A percentile compares a stretch with the other conserved stretches of the same genome.
These are phyloP conservation scores for Phytopythium boreale DNA, from an alignment of 352 stramenopile genomes.

Conservation along the genomic window DNA sequence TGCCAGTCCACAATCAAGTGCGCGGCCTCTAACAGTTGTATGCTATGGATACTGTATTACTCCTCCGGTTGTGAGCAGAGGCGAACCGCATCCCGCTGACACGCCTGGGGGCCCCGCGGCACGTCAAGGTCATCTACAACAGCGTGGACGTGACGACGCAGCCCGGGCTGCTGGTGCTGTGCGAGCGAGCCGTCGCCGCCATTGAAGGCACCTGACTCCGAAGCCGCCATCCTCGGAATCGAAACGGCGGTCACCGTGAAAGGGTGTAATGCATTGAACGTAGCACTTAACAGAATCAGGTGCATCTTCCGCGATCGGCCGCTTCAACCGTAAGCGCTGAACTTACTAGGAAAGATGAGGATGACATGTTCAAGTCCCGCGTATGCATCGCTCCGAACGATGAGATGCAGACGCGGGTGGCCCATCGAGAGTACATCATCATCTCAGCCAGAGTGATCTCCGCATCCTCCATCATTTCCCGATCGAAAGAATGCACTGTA, in stretches of 20 bases:
- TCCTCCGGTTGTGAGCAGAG: constrained; percentile 19
- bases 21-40: not conserved
- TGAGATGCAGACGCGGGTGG: not conserved
- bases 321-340: too few species aligned
- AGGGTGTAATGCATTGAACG: not conserved
- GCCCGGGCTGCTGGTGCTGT: constrained; percentile 41
- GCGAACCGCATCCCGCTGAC: constrained; percentile 49
- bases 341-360: not conserved
- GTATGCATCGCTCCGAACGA: not conserved
- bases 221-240: not conserved
- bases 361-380: not conserved
- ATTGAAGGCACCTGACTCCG: constrained; percentile 48
- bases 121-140: constrained; percentile 64
- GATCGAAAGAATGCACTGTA: too few species aligned
- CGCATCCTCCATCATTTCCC: too few species aligned
- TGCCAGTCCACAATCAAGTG: not conserved
- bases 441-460: too few species aligned
- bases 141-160: constrained; percentile 25
- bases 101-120: constrained; percentile 45
- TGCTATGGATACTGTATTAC: not conserved
- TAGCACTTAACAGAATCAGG: not conserved
- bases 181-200: constrained; percentile 47
- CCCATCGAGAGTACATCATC: too few species aligned
- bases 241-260: not conserved
- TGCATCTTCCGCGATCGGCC: not conserved